Base-by-base conservation (phyloP, 1,284 basidiomycete species). In the Rhodotorula sp. region DNA sequence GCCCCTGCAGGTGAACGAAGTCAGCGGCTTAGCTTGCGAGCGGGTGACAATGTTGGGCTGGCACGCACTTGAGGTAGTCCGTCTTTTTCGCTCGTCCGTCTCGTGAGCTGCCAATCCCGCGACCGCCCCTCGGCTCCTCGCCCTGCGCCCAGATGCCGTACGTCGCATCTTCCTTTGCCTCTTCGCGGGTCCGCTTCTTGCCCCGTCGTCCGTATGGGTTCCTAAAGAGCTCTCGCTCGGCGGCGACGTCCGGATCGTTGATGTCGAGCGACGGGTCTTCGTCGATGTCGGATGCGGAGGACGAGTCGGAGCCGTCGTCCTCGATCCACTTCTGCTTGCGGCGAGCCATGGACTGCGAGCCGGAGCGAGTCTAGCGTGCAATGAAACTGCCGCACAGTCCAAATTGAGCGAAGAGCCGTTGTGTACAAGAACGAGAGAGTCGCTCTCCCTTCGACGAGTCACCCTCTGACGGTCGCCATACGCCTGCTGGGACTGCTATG, bases 291-390 rank as follows among this genome's bases (percentile, higher is more conserved):
- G 86, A 86, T 59, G 79, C 84, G 24, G 78, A 81, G 46, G 88
- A 88, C 32, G 85, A 87, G 75, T 88, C 84, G 27, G 52, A 55
- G 7, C 30, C 48, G 10, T 49, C 59, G 72, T 90, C 90, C 57
- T 91, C 90, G 30, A 94, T 85, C 68, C 90, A 84, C 56, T 87
- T 83, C 62, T 88, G 86, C 80, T 94, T 94, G 74, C 91, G 85
- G 59, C 91, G 86, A 57, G 88, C 88, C 93, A 95, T 95, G 22
- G 62, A 55, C 1, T 49, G 15, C 30, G 22, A 22, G 46, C 20
- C 39, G 13, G n/a, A 30, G 48, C 48, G 48, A 49, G 48, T 49
- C 24, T 27, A 27, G n/a, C 48, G 22, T 27, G 22, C 24, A n/a
- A 13, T 30, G 15, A 13, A 53, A 13, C 32, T 44, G 39, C 34